phyloP scores from a whole-genome alignment of 495 filamentous ascomycete species.

The Talaromyces stipitatus region DNA sequence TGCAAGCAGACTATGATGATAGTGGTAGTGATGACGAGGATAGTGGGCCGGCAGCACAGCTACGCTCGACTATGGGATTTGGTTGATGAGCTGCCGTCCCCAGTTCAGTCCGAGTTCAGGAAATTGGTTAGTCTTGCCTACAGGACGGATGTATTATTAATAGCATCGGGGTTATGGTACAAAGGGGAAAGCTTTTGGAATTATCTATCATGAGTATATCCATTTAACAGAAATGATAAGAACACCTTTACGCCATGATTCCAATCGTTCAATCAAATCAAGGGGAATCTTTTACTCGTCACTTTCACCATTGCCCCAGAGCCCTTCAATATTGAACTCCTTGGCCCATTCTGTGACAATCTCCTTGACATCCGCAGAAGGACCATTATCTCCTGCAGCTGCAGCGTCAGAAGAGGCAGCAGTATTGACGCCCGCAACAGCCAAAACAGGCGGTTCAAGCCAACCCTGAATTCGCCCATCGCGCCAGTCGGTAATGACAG shows the following conservation, averaged over 20 bases:
- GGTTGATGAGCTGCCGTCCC: constrained; percentile 13
- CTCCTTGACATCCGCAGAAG: constrained; percentile 61
- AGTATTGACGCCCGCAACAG: constrained; percentile 29
- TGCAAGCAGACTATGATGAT: constrained; percentile 27
- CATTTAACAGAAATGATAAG: neutral
- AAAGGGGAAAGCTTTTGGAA: neutral
- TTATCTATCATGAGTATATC: neutral
- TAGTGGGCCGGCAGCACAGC: constrained; percentile 32
- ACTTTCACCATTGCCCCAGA: constrained; percentile 66
- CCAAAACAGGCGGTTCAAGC: constrained; percentile 63
- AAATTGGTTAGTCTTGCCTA: neutral
- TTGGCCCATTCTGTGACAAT: constrained; percentile 90
- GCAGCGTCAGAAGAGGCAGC: constrained; percentile 21
- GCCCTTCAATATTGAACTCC: constrained; percentile 91
- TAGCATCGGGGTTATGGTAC: neutral
- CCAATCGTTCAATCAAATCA: neutral
- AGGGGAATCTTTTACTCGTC: constrained; percentile 21
- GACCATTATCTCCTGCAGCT: constrained; percentile 18
- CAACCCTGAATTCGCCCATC: constrained; percentile 94
- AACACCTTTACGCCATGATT: neutral
- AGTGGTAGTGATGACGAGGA: constrained; percentile 38
- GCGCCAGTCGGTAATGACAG: constrained; percentile 90
- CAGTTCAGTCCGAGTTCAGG: neutral
- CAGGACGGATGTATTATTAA: neutral
- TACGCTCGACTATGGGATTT: constrained; percentile 34